Conservation (phyloP, 306 rosid species). For the Cajanus cajan region DNA sequence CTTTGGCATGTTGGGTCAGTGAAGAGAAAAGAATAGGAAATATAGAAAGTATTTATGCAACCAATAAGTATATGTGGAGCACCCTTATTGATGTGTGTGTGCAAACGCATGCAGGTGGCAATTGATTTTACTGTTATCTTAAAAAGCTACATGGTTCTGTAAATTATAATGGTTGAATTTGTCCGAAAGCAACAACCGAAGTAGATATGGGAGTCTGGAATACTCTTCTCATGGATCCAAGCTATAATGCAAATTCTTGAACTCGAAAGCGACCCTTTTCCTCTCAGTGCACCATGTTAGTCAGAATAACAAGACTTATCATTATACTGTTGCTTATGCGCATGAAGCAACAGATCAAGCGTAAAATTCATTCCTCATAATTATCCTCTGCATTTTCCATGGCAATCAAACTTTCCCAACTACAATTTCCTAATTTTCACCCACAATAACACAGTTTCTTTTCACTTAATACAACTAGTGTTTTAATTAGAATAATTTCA, state of each 20-base stretch:
- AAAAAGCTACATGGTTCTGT: constrained; percentile 18
- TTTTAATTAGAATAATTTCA: neutral
- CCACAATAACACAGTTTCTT: too few relatives aligned
- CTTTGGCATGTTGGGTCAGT: neutral
- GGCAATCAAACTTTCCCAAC: neutral
- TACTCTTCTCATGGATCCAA: constrained; percentile 27
- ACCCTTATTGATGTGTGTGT: constrained; percentile 10
- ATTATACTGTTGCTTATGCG: constrained; percentile 51
- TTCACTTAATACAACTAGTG: too few relatives aligned
- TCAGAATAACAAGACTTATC: constrained; percentile 40
- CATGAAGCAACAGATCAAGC: constrained; percentile 40
- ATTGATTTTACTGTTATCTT: constrained; percentile 40
- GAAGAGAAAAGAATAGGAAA: neutral
- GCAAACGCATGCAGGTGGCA: constrained; percentile 45
- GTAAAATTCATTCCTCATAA: constrained; percentile 36
- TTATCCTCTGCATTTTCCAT: constrained; percentile 16
- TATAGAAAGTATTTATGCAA: neutral
- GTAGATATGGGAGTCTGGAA: constrained; percentile 18
- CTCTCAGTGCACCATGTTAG: constrained; percentile 29
- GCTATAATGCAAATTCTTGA: constrained; percentile 32
- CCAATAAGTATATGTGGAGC: neutral
- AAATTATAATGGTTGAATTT: constrained; percentile 41
- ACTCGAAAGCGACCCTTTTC: constrained; percentile 38
- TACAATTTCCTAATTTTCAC: neutral
- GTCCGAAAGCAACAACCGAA: constrained; percentile 40